phyloP scores from a whole-genome alignment of 2,329 filamentous ascomycete species.

The Neofusicoccum ribis region DNA sequence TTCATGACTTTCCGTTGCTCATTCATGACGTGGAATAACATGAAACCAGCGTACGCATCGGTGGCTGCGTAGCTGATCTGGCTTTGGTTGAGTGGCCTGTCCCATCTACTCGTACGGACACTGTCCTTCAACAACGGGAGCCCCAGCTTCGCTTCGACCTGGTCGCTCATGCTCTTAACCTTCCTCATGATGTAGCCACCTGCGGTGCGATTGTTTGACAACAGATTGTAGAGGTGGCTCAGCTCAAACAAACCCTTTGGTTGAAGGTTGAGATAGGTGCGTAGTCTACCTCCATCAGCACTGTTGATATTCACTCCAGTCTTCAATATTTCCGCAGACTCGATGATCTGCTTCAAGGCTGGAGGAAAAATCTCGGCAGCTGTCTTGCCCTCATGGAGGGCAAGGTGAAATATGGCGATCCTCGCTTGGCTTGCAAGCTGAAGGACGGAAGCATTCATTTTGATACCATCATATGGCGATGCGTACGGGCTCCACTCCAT shows the following conservation, averaged over 20 bases:
- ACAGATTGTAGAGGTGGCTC: conserved; percentile 76
- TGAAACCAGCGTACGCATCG: conserved; percentile 81
- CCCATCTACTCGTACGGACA: conserved; percentile 78
- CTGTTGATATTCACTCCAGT: conserved; percentile 70
- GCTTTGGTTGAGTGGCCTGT: conserved; percentile 56
- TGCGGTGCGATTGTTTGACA: conserved; percentile 52
- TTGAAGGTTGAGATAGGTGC: conserved; percentile 64
- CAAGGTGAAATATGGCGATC: conserved; percentile 80
- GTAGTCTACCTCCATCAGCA: conserved; percentile 65
- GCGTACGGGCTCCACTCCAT: conserved; percentile 73
- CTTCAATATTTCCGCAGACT: conserved; percentile 69
- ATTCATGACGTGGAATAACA: conserved; percentile 73
- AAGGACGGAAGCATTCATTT: conserved; percentile 75
- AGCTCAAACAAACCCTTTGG: conserved; percentile 73
- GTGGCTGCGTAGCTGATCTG: conserved; percentile 77
- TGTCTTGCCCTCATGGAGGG: conserved; percentile 50
- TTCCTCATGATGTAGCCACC: conserved; percentile 60
- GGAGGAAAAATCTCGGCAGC: conserved; percentile 65
- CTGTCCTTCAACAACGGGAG: conserved; percentile 76
- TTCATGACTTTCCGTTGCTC: conserved; percentile 63
- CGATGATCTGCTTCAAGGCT: conserved; percentile 69
- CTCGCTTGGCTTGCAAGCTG: conserved; percentile 77
- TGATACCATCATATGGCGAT: conserved; percentile 44
- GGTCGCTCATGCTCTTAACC: conserved; percentile 65
- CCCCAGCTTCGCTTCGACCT: conserved; percentile 69